Conservation (phyloP, 129 eudicot species). For the Flaveria brownii region DNA sequence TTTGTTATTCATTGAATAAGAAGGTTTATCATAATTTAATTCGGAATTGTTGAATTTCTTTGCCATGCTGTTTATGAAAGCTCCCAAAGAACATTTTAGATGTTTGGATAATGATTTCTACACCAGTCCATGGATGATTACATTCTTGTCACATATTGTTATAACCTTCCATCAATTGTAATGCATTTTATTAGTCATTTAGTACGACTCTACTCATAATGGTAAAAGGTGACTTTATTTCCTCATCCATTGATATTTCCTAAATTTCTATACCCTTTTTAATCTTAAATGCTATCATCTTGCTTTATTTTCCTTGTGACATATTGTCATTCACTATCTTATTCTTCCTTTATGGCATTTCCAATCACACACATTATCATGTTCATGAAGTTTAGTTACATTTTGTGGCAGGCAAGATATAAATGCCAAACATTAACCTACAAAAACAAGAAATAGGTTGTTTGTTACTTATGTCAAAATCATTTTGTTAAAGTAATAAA, state of each 20-base stretch:
- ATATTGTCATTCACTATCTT: background rate
- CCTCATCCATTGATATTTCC: background rate
- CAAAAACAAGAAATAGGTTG: background rate
- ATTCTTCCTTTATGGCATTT: background rate
- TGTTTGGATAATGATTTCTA: background rate
- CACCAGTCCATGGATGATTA: background rate
- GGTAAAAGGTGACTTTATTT: background rate
- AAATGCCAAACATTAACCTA: background rate
- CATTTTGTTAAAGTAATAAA: background rate
- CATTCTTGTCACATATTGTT: constrained; percentile 6
- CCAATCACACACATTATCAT: background rate
- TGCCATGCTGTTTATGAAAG: background rate
- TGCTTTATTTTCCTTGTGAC: background rate
- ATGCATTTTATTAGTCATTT: background rate
- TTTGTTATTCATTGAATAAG: constrained; percentile 1
- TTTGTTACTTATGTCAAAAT: background rate
- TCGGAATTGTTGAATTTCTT: background rate
- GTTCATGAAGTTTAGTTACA: background rate
- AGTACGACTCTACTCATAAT: background rate
- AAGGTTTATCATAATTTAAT: constrained; percentile 15
- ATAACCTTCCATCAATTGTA: constrained; percentile 14
- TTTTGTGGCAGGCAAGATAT: background rate
- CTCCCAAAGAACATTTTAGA: background rate
- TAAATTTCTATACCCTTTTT: background rate
- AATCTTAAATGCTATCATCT: background rate